Conservation (phyloP, 1,284 basidiomycete genomes). For the Papiliotrema terrestris region DNA sequence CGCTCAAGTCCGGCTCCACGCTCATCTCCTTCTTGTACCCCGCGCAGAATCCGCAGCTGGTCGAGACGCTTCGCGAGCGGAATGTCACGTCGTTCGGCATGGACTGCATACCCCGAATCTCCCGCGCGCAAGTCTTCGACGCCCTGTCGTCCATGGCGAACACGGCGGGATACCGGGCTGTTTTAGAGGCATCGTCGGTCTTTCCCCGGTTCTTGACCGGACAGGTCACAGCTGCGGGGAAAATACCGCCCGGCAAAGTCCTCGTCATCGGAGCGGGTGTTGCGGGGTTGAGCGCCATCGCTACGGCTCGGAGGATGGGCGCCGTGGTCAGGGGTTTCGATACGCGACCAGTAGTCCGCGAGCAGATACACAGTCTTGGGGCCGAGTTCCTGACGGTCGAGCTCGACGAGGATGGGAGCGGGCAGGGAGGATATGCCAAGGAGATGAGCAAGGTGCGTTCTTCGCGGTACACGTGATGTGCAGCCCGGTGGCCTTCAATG, state of each 20-base stretch:
- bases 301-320: conserved; percentile 70
- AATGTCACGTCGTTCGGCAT: conserved; percentile 69
- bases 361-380: conserved; percentile 80
- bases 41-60: conserved; percentile 67
- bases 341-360: conserved; percentile 72
- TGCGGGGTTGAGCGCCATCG: conserved; percentile 77
- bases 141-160: conserved; percentile 87
- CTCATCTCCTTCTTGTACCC: conserved; percentile 81
- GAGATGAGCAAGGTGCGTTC: conserved; percentile 72
- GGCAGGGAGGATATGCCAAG: conserved; percentile 79
- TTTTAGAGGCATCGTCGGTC: conserved; percentile 77
- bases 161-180: conserved; percentile 80
- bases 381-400: conserved; percentile 78
- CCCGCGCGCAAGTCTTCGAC: conserved; percentile 79
- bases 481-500: neutral
- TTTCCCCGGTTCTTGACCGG: conserved; percentile 82
- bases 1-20: conserved; percentile 66
- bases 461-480: neutral
- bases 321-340: conserved; percentile 83
- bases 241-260: conserved; percentile 82
- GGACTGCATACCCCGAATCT: conserved; percentile 85
- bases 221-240: conserved; percentile 72
- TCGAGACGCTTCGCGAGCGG: conserved; percentile 62
- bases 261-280: conserved; percentile 81
- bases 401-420: conserved; percentile 72